These are phyloP conservation scores for Mollisia scopiformis DNA, from an alignment of 2,329 filamentous ascomycete genomes.

Conservation along the genomic window DNA sequence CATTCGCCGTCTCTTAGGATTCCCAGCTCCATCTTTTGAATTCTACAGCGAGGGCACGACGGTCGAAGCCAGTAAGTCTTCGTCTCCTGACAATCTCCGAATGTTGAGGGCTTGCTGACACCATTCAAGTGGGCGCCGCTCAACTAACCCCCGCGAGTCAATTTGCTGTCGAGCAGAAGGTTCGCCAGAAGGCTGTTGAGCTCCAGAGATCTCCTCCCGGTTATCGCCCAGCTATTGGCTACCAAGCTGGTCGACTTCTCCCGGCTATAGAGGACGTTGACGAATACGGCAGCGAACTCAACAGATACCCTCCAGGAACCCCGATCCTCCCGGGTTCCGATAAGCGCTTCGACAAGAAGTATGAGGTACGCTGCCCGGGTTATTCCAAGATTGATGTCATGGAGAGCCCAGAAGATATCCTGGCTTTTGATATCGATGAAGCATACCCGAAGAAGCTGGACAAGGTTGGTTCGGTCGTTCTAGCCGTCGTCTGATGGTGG, in stretches of 20 bases:
- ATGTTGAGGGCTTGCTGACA: no score
- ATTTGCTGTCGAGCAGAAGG: slow-evolving; percentile 14
- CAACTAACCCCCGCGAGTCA: slow-evolving; percentile 8
- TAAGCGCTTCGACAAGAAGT: slow-evolving; percentile 12
- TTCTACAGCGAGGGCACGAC: slow-evolving; percentile 10
- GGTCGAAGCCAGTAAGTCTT: slow-evolving; percentile 11
- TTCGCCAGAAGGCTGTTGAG: slow-evolving; percentile 13
- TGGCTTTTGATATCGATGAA: slow-evolving; percentile 4
- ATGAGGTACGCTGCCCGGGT: slow-evolving; percentile 2
- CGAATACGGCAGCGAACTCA: slow-evolving; percentile 9
- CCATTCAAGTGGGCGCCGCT: slow-evolving; percentile 10
- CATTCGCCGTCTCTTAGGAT: slow-evolving; percentile 8
- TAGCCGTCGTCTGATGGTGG: no score
- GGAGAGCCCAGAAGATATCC: slow-evolving; percentile 18
- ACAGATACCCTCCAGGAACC: slow-evolving; percentile 7
- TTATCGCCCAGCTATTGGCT: slow-evolving; percentile 15
- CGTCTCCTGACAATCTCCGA: no score
- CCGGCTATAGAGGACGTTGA: slow-evolving; percentile 8
- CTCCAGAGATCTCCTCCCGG: slow-evolving; percentile 12
- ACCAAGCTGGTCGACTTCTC: slow-evolving; percentile 11
- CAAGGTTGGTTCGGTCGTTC: no score
- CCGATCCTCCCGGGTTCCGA: slow-evolving; percentile 1
- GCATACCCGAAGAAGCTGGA: no score
- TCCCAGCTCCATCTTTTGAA: slow-evolving; percentile 10
- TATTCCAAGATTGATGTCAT: slow-evolving; percentile 12